Evolutionary conservation across 345 rosid genomes (phyloP).

Genomic region (Corymbia maculata): DNA sequence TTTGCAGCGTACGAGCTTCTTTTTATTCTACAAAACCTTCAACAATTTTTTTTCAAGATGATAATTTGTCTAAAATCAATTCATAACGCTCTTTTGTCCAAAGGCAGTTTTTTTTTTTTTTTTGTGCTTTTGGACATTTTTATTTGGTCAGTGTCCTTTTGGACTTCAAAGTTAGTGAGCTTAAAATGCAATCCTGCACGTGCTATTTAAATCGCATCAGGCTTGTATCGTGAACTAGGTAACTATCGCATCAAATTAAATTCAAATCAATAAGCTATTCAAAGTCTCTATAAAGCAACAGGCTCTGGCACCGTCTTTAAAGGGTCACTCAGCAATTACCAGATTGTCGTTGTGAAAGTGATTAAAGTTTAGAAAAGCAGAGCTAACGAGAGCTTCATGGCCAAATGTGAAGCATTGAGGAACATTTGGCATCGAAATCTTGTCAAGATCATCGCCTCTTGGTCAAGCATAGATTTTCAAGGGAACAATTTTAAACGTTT

Average conservation of each 20-base stretch:
- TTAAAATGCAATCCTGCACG: neutral
- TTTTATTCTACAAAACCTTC: neutral
- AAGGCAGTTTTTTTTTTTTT: too few relatives aligned
- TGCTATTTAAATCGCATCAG: neutral
- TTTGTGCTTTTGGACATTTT: too few relatives aligned
- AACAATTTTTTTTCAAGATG: neutral
- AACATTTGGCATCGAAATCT: constrained; percentile 10
- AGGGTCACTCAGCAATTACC: neutral
- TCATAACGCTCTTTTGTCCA: neutral
- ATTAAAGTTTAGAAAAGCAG: neutral
- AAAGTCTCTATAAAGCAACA: neutral
- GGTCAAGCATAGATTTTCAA: neutral
- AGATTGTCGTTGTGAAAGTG: constrained; percentile 5
- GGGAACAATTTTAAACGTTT: constrained; percentile 17
- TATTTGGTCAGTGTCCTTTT: too few relatives aligned
- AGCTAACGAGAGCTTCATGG: constrained; percentile 4
- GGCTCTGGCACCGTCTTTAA: constrained; percentile 5
- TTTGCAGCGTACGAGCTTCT: neutral
- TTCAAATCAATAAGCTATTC: neutral
- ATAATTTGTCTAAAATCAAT: neutral
- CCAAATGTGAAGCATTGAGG: constrained; percentile 7
- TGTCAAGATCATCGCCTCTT: neutral
- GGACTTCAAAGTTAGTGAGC: neutral
- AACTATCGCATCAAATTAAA: neutral
- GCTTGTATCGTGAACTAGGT: neutral